Base-by-base conservation (phyloP, 257 asterid genomes). In the Solanum ossicruentum region DNA sequence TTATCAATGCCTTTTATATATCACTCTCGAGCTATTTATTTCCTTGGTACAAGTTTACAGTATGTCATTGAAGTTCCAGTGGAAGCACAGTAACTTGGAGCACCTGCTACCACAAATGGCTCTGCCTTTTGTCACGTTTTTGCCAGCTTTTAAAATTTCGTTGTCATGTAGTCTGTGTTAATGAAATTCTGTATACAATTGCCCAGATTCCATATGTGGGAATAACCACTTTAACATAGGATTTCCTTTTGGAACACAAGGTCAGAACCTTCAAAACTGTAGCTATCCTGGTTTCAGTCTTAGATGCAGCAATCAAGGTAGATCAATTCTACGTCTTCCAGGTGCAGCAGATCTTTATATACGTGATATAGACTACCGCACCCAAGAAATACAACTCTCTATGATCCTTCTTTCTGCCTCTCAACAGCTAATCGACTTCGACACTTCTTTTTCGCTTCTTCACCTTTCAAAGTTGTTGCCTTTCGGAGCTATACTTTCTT, bases 331-430 rank as follows among this genome's bases (percentile, higher is more conserved):
- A 3, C 89, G 67, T 55, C 92, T 95, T 66, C 95, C 95, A 2
- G 5, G 84, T 54, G 92, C 93, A 1, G 98, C 95, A 3, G 89
- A 89, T 57, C 92, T 91, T 49, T 81, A 32, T 3, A 93, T 95
- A 7, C 92, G 95, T 0, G 58, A 84, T 32, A 90, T 94, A 60
- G 69, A 92, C 87, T 95, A 94, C 61, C 86, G 45, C 13, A 66
- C 67, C 39, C 98, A 93, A 83, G 91, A 90, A 71, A 87, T 95
- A 86, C 86, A 60, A 41, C 91, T 95, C 81, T 85, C n/a, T n/a
- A 88, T 5, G 98, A 95, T 83, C 90, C 95, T 10, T 52, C 78
- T 11, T 63, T 43, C 21, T 95, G 99, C 91, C 93, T 94, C 18
- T 95, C 95, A 2, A 2, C 86, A 91, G 10, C 91, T 94, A 3